phyloP scores from a whole-genome alignment of 495 filamentous ascomycete genomes.

The Bombardia bombarda region DNA sequence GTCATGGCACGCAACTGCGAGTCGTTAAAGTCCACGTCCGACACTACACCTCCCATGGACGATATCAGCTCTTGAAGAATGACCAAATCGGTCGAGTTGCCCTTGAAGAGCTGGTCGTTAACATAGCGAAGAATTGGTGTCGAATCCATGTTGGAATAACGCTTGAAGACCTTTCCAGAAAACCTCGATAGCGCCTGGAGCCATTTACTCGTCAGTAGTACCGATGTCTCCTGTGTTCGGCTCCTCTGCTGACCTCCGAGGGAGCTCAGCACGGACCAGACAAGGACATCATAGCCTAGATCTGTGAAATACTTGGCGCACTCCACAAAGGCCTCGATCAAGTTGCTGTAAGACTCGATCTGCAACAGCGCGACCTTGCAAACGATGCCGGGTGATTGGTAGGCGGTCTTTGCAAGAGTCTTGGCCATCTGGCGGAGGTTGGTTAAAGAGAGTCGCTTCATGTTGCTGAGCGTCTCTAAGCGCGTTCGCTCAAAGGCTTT shows the following conservation, averaged over 20 bases:
- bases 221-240: slow-evolving; percentile 67
- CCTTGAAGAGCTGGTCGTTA: slow-evolving; percentile 66
- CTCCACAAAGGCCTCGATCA: slow-evolving; percentile 87
- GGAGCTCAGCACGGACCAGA: slow-evolving; percentile 76
- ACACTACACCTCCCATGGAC: slow-evolving; percentile 87
- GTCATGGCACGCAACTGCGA: slow-evolving; percentile 77
- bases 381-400: slow-evolving; percentile 81
- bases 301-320: slow-evolving; percentile 89
- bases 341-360: slow-evolving; percentile 85
- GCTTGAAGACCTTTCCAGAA: slow-evolving; percentile 77
- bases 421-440: slow-evolving; percentile 81
- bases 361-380: slow-evolving; percentile 79
- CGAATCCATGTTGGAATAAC: slow-evolving; percentile 73
- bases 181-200: slow-evolving; percentile 76
- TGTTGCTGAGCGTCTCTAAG: slow-evolving; percentile 67
- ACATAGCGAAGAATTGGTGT: slow-evolving; percentile 85
- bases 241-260: slow-evolving; percentile 67
- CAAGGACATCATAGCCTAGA: slow-evolving; percentile 85
- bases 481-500: slow-evolving; percentile 67
- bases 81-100: slow-evolving; percentile 78
- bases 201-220: slow-evolving; percentile 85
- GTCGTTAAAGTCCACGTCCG: slow-evolving; percentile 79
- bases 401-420: slow-evolving; percentile 77
- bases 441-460: slow-evolving; percentile 78
- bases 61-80: slow-evolving; percentile 81